phyloP scores from a whole-genome alignment of 1,139 yeast species.

The Geotrichum klebahnii region DNA sequence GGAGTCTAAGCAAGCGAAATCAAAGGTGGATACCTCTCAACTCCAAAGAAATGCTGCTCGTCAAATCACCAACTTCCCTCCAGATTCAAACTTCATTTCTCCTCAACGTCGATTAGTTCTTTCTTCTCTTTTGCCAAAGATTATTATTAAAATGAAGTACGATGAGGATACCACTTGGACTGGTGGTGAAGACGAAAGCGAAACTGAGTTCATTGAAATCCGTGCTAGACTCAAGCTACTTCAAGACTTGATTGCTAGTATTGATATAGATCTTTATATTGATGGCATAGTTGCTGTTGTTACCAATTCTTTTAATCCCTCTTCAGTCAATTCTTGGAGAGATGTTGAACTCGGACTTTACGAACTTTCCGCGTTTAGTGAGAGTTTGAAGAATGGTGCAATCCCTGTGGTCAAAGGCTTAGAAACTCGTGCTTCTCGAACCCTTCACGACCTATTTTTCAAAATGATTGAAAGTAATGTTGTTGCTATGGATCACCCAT shows the following conservation, averaged over 20 bases:
- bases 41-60: conserved; percentile 31
- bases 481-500: conserved; percentile 55
- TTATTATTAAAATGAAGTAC: conserved; percentile 72
- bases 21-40: conserved; percentile 30
- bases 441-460: conserved; percentile 50
- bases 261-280: conserved; percentile 68
- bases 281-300: conserved; percentile 67
- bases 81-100: conserved; percentile 34
- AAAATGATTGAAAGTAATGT: conserved; percentile 60
- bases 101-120: conserved; percentile 49
- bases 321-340: conserved; percentile 53
- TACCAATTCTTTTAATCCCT: conserved; percentile 47
- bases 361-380: conserved; percentile 75
- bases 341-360: conserved; percentile 79
- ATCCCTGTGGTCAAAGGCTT: conserved; percentile 62
- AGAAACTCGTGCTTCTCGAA: conserved; percentile 31
- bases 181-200: conserved; percentile 51
- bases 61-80: conserved; percentile 32
- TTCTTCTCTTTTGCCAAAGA: conserved; percentile 59
- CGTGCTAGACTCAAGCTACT: conserved; percentile 68
- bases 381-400: conserved; percentile 68
- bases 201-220: conserved; percentile 74
- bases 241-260: conserved; percentile 79
- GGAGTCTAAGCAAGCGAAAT: conserved; percentile 37
- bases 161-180: conserved; percentile 61